Percentiles rank a stretch among this genome's conserved stretches.
phyloP scores from a whole-genome alignment of 768 basidiomycete species.

The Boletus insuetus region DNA sequence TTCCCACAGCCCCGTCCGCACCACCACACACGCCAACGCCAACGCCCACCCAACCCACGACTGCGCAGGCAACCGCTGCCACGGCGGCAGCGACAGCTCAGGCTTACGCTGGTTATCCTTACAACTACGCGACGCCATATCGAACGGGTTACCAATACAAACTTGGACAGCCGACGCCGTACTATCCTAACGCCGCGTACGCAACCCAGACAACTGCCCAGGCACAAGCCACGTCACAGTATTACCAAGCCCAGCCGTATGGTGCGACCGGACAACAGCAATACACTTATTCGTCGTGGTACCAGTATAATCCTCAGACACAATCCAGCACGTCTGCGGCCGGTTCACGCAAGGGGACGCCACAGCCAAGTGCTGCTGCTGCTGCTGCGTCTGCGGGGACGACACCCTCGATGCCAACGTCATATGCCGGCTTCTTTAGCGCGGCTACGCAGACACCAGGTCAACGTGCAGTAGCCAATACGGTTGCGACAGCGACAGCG shows the following conservation, averaged over 20 bases:
- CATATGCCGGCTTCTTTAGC: constrained; percentile 43
- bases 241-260: constrained; percentile 38
- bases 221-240: constrained; percentile 31
- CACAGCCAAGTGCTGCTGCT: constrained; percentile 37
- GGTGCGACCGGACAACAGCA: constrained; percentile 35
- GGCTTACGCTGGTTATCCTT: constrained; percentile 33
- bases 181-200: constrained; percentile 29
- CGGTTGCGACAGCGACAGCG: constrained; percentile 36
- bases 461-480: constrained; percentile 56
- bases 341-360: constrained; percentile 42
- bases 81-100: constrained; percentile 24
- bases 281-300: constrained; percentile 45
- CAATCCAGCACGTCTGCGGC: constrained; percentile 20
- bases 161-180: constrained; percentile 34
- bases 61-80: constrained; percentile 23
- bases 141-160: constrained; percentile 37
- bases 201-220: constrained; percentile 25
- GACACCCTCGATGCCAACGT: constrained; percentile 31
- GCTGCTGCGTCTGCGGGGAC: constrained; percentile 23
- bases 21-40: constrained; percentile 37
- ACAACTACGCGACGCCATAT: constrained; percentile 35
- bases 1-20: constrained; percentile 33
- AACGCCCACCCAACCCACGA: constrained; percentile 25
- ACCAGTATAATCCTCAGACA: constrained; percentile 38
- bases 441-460: constrained; percentile 28